These are phyloP conservation scores for Colletotrichum spaethianum DNA, from an alignment of 2,329 filamentous ascomycete genomes.

Conservation along the genomic window DNA sequence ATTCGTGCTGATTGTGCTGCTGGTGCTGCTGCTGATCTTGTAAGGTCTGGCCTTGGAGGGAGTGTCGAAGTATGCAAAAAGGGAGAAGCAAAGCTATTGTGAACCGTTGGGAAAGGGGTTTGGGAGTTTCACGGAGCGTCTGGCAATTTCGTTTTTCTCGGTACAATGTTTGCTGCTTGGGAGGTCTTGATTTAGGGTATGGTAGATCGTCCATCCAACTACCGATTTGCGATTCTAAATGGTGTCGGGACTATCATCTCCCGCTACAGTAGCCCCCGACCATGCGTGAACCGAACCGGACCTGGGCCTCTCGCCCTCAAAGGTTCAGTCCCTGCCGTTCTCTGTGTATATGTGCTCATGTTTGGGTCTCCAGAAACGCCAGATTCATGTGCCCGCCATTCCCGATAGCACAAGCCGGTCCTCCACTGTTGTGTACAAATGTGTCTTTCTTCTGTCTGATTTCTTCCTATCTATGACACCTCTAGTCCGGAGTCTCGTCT, in stretches of 20 bases:
- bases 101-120: neutral
- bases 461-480: slow-evolving; percentile 50
- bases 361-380: slow-evolving; percentile 33
- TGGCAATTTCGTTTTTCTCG: neutral
- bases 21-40: slow-evolving; percentile 81
- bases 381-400: slow-evolving; percentile 4
- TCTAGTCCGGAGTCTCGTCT: slow-evolving; percentile 64
- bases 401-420: slow-evolving; percentile 10
- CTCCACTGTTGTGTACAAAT: slow-evolving; percentile 38
- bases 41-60: slow-evolving; percentile 50
- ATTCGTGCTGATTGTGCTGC: slow-evolving; percentile 86
- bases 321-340: neutral
- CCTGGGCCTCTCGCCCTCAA: neutral
- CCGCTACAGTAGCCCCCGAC: neutral
- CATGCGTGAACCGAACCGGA: neutral
- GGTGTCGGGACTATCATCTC: neutral
- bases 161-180: neutral
- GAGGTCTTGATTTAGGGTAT: neutral
- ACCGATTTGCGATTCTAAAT: slow-evolving; percentile 25
- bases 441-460: neutral
- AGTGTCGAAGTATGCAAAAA: neutral
- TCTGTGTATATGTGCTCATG: slow-evolving; percentile 6
- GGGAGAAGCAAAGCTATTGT: too few relatives aligned
- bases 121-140: slow-evolving; percentile 37
- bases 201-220: slow-evolving; percentile 27